Evolutionary conservation across 1,139 yeast genomes (phyloP).

Genomic region (Debaryomyces sp.): DNA sequence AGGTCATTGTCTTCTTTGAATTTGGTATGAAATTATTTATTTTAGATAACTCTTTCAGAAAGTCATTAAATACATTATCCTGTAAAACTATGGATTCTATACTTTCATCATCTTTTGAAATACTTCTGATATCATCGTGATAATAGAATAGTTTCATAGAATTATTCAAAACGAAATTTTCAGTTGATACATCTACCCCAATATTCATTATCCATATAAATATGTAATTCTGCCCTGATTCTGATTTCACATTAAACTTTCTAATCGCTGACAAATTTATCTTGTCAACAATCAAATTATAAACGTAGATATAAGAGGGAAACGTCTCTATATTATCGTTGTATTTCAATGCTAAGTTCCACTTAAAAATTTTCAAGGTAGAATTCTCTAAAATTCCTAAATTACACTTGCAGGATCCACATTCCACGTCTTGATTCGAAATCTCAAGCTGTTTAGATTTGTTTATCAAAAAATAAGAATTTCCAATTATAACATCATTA

Average conservation of each 20-base stretch:
- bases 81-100: constrained; percentile 40
- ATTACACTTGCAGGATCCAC: constrained; percentile 29
- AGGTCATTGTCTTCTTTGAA: constrained; percentile 21
- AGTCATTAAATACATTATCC: constrained; percentile 23
- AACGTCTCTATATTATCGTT: constrained; percentile 23
- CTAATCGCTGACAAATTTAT: constrained; percentile 51
- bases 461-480: constrained; percentile 55
- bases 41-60: constrained; percentile 26
- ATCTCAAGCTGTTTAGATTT: constrained; percentile 9
- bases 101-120: constrained; percentile 28
- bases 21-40: constrained; percentile 35
- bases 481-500: constrained; percentile 55
- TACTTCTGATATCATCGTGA: constrained; percentile 12
- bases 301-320: constrained; percentile 36
- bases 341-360: constrained; percentile 52
- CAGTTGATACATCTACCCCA: constrained; percentile 36
- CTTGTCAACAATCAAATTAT: constrained; percentile 44
- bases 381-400: constrained; percentile 37
- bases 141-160: constrained; percentile 49
- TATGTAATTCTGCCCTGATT: constrained; percentile 70
- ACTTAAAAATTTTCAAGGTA: constrained; percentile 52
- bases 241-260: constrained; percentile 57
- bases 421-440: constrained; percentile 17
- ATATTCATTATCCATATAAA: constrained; percentile 62
- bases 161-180: constrained; percentile 19